Percentiles rank a stretch among this genome's conserved stretches.
Conservation (phyloP, 148 eudicot species). For the Pharnaceum exiguum region DNA sequence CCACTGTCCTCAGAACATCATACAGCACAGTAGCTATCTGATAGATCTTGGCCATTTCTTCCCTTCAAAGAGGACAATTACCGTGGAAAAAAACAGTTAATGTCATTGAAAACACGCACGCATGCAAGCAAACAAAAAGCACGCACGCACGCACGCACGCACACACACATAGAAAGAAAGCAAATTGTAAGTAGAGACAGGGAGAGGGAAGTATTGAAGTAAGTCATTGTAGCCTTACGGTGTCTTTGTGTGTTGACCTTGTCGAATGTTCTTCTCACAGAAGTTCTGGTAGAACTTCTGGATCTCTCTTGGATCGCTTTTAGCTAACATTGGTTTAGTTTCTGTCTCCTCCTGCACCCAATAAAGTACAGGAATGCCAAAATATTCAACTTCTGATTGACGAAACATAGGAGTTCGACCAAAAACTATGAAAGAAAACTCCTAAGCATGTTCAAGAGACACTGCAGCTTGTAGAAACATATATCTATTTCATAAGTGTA, state of each 20-base stretch:
- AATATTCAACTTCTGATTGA: slow-evolving; percentile 3
- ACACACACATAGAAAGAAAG: too few species aligned
- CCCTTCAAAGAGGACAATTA: slow-evolving; percentile 52
- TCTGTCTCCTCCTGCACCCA: slow-evolving; percentile 69
- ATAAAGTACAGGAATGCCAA: slow-evolving; percentile 9
- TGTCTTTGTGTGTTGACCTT: slow-evolving; percentile 76
- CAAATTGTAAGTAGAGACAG: not conserved
- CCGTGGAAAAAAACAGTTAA: too few species aligned
- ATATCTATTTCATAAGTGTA: too few species aligned
- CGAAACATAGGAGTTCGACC: not conserved
- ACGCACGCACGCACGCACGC: too few species aligned
- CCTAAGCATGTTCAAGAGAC: too few species aligned
- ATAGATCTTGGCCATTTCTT: slow-evolving; percentile 91
- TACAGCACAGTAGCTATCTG: slow-evolving; percentile 90
- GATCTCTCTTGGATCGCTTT: slow-evolving; percentile 78
- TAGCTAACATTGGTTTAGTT: slow-evolving; percentile 46
- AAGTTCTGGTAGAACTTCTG: slow-evolving; percentile 68
- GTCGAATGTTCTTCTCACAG: slow-evolving; percentile 64
- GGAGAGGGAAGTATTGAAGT: not conserved
- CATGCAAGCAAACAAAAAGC: too few species aligned
- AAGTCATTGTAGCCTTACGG: slow-evolving; percentile 82
- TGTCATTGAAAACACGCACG: too few species aligned
- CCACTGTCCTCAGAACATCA: slow-evolving; percentile 81
- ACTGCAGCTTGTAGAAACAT: too few species aligned
- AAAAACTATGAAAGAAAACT: not conserved